Percentiles rank a stretch among this genome's conserved stretches.
phyloP scores from a whole-genome alignment of 225 moss, liverwort and hornwort species.

The Neckera pumila region DNA sequence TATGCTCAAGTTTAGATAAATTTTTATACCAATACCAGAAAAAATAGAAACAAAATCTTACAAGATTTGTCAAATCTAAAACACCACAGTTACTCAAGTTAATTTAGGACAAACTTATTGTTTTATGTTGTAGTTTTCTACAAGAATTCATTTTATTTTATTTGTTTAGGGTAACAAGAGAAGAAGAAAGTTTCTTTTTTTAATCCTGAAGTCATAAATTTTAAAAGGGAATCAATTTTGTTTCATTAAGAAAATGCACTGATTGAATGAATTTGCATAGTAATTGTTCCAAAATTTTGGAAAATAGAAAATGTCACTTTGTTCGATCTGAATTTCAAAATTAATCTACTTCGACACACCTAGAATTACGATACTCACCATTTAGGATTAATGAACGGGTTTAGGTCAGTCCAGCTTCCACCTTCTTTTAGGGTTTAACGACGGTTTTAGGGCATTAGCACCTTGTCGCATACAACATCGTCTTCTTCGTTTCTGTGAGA shows the following conservation, averaged over 20 bases:
- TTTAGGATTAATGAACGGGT: not conserved
- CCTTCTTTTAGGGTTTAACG: not conserved
- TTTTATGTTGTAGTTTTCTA: not conserved
- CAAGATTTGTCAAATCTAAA: not conserved
- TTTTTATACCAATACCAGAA: not conserved
- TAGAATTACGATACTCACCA: not conserved
- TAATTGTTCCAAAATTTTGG: not conserved
- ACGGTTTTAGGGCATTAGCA: not conserved
- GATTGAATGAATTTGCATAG: not conserved
- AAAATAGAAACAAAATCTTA: not conserved
- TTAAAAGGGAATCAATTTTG: not conserved
- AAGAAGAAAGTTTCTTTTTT: not conserved
- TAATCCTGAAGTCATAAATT: not conserved
- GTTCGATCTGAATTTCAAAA: not conserved
- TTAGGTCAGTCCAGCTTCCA: not conserved
- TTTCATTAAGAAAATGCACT: not conserved
- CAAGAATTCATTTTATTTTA: not conserved
- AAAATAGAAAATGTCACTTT: too few relatives aligned
- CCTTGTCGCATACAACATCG: not conserved
- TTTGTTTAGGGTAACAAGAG: rapidly evolving
- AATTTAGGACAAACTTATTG: not conserved
- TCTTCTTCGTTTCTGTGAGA: rapidly evolving
- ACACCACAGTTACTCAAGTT: not conserved
- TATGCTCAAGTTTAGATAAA: not conserved
- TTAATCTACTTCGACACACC: not conserved